These are phyloP conservation scores for Coemansia sp. DNA, from an alignment of 192 early-diverging fungal species.

Conservation along the genomic window DNA sequence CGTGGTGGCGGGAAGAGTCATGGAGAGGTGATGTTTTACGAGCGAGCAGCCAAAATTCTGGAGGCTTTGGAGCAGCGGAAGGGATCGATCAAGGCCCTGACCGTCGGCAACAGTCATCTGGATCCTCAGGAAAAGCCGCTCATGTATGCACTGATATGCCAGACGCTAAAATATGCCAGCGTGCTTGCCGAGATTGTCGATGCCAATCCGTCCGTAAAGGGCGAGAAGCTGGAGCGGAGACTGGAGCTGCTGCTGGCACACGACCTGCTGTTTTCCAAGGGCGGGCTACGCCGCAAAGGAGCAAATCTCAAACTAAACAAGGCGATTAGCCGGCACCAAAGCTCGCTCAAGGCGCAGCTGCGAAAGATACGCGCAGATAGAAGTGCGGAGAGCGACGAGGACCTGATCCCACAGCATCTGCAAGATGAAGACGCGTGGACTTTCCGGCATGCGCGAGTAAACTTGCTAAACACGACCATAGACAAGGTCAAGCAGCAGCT, in stretches of 20 bases:
- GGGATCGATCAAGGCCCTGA: conserved; percentile 78
- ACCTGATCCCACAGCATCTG: conserved; percentile 64
- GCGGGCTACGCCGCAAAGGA: conserved; percentile 64
- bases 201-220: conserved; percentile 15
- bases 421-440: conserved; percentile 51
- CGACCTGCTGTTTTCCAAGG: conserved; percentile 77
- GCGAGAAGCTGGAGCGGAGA: conserved; percentile 46
- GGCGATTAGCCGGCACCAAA: conserved; percentile 65
- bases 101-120: conserved; percentile 63
- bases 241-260: conserved; percentile 73
- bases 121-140: conserved; percentile 70
- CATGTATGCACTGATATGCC: conserved; percentile 88
- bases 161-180: conserved; percentile 73
- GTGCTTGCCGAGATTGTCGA: conserved; percentile 26
- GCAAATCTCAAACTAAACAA: conserved; percentile 59
- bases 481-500: conserved; percentile 66
- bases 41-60: conserved; percentile 73
- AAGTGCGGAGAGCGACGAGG: conserved; percentile 62
- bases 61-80: conserved; percentile 65
- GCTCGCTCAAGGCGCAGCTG: conserved; percentile 70
- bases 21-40: conserved; percentile 54
- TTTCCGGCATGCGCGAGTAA: conserved; percentile 87
- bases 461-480: conserved; percentile 71
- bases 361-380: conserved; percentile 72
- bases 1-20: background rate